These are phyloP conservation scores for Sisymbrium altissimum DNA, from an alignment of 345 rosid genomes.

Conservation along the genomic window DNA sequence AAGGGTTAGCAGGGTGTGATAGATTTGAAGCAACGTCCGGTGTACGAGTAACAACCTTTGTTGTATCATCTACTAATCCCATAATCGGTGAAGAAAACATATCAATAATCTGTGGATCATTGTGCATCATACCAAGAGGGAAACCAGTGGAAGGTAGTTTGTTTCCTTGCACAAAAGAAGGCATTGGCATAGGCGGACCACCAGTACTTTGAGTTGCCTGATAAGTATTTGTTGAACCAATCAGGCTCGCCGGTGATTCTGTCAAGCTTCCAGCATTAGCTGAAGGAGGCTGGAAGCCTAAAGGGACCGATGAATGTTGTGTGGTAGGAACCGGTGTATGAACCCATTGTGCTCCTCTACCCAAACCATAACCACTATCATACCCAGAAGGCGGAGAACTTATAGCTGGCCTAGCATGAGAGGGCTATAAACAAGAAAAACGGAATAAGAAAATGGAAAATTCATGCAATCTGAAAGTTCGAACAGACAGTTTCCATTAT, in stretches of 20 bases:
- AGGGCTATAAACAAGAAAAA: constrained; percentile 15
- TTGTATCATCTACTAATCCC: constrained; percentile 33
- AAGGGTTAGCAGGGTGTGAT: constrained; percentile 15
- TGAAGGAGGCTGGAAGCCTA: constrained; percentile 22
- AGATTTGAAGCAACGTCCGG: neutral
- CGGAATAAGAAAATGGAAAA: neutral
- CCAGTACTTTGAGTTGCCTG: constrained; percentile 6
- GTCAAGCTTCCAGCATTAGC: constrained; percentile 10
- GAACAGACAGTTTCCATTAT: neutral
- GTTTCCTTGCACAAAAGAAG: constrained; percentile 32
- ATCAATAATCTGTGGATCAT: constrained; percentile 60
- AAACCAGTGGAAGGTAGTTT: neutral
- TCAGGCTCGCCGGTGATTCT: constrained; percentile 9
- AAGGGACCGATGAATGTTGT: constrained; percentile 13
- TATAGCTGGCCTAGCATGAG: constrained; percentile 10
- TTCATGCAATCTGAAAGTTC: neutral
- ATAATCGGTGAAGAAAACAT: constrained; percentile 30
- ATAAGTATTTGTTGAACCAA: constrained; percentile 6
- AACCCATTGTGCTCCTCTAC: constrained; percentile 29
- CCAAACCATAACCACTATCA: constrained; percentile 19
- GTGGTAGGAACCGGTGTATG: constrained; percentile 8
- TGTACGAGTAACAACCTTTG: constrained; percentile 30
- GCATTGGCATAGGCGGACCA: constrained; percentile 15
- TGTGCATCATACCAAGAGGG: constrained; percentile 39
- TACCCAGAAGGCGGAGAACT: constrained; percentile 20